Evolutionary conservation across 768 basidiomycete genomes (phyloP).

Genomic region (Lactifluus subvellereus): DNA sequence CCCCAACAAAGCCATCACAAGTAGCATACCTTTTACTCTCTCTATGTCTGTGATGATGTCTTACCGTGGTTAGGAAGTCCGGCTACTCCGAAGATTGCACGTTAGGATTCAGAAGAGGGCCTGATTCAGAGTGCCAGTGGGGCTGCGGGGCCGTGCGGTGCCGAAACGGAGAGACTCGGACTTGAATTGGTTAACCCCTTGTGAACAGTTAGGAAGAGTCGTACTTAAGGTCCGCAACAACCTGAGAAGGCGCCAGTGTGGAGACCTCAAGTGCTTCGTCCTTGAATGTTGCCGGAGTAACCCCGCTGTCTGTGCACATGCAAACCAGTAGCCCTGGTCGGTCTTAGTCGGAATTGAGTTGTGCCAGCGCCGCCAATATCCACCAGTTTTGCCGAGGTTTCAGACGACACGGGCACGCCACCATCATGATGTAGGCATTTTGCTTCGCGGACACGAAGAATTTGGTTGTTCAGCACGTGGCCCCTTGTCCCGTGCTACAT

Average conservation of each 20-base stretch:
- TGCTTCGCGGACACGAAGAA: not conserved
- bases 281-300: slow-evolving; percentile 3
- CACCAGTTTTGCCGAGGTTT: slow-evolving; percentile 10
- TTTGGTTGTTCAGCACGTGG: not conserved
- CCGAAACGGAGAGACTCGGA: not conserved
- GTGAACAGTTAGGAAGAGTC: not conserved
- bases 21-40: not conserved
- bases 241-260: not conserved
- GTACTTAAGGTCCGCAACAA: too few species aligned
- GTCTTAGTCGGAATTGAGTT: not conserved
- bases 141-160: too few species aligned
- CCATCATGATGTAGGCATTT: not conserved
- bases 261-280: not conserved
- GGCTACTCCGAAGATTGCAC: not conserved
- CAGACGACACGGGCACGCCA: not conserved
- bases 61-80: not conserved
- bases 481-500: not conserved
- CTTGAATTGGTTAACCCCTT: not conserved
- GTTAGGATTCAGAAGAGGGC: not conserved
- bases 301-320: not conserved
- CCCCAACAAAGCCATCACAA: not conserved
- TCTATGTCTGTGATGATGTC: not conserved
- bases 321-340: not conserved
- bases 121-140: too few species aligned
- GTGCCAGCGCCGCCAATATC: not conserved